Percentiles rank a stretch among this genome's conserved stretches.
These are phyloP conservation scores for Cyphellophora attinorum DNA, from an alignment of 2,329 filamentous ascomycete genomes.

Conservation along the genomic window DNA sequence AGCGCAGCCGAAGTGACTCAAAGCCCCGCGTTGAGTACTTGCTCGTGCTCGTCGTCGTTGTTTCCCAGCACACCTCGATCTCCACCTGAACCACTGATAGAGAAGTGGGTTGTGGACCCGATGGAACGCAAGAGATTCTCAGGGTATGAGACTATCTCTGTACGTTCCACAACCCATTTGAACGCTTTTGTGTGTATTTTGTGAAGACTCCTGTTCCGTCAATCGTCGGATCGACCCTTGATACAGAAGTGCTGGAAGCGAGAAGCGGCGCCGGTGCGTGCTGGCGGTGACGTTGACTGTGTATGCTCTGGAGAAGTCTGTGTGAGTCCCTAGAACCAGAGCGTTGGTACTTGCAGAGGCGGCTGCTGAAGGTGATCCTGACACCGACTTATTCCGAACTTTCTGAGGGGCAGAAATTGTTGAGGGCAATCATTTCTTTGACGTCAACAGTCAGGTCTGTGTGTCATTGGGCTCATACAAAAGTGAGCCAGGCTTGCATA, in stretches of 20 bases:
- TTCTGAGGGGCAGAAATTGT: too few relatives aligned
- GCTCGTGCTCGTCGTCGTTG: conserved; percentile 3
- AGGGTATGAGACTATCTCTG: conserved; percentile 37
- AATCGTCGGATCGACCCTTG: neutral
- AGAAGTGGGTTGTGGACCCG: conserved; percentile 35
- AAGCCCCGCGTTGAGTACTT: neutral
- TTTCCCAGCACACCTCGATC: conserved; percentile 7
- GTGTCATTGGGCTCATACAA: neutral
- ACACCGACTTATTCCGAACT: too few relatives aligned
- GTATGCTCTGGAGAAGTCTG: neutral
- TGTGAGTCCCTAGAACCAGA: neutral
- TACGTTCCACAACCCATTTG: conserved; percentile 40
- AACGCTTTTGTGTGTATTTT: neutral
- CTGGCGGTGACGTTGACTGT: neutral
- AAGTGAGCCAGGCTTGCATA: neutral
- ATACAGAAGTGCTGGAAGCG: neutral
- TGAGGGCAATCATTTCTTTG: too few relatives aligned
- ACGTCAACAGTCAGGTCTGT: neutral
- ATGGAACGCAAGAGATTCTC: conserved; percentile 45
- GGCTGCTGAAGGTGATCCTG: too few relatives aligned
- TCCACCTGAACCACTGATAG: conserved; percentile 5
- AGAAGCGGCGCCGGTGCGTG: neutral
- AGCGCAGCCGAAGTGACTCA: neutral
- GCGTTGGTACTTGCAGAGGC: too few relatives aligned
- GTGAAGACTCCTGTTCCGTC: neutral